Conservation (phyloP, 140 eudicot genomes). For the Oenanthe javanica region DNA sequence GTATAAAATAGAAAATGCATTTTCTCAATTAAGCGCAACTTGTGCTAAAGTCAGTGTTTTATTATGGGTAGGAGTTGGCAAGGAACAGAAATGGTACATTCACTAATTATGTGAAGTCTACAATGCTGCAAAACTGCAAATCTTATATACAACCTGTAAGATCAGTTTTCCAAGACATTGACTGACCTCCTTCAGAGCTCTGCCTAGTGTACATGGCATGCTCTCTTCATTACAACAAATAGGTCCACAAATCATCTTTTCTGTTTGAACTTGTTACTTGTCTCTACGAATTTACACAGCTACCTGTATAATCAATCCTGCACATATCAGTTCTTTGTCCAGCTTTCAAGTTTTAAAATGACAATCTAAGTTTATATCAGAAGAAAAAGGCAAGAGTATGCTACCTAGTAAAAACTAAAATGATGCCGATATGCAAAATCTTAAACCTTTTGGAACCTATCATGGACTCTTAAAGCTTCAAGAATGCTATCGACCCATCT, state of each 20-base stretch:
- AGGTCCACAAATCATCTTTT: conserved; percentile 13
- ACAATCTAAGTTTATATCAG: neutral
- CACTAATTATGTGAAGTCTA: neutral
- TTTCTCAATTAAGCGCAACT: neutral
- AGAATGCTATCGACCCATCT: conserved; percentile 45
- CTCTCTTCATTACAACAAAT: neutral
- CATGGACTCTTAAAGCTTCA: conserved; percentile 30
- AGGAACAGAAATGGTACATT: neutral
- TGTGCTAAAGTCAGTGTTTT: neutral
- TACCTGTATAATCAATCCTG: neutral
- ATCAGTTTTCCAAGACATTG: neutral
- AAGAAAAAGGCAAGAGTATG: neutral
- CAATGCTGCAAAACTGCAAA: neutral
- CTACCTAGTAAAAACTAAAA: neutral
- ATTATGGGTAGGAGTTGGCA: neutral
- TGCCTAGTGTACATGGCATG: conserved; percentile 4
- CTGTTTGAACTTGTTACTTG: neutral
- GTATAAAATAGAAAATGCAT: neutral
- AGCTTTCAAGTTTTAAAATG: neutral
- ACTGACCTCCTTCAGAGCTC: conserved; percentile 13
- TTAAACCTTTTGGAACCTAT: conserved; percentile 30
- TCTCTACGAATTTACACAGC: conserved; percentile 10
- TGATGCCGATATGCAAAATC: neutral
- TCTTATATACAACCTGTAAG: conserved; percentile 18
- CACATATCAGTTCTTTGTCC: neutral